Base-by-base conservation (phyloP, 73 alveolate genomes). In the Blepharisma japonicum region DNA sequence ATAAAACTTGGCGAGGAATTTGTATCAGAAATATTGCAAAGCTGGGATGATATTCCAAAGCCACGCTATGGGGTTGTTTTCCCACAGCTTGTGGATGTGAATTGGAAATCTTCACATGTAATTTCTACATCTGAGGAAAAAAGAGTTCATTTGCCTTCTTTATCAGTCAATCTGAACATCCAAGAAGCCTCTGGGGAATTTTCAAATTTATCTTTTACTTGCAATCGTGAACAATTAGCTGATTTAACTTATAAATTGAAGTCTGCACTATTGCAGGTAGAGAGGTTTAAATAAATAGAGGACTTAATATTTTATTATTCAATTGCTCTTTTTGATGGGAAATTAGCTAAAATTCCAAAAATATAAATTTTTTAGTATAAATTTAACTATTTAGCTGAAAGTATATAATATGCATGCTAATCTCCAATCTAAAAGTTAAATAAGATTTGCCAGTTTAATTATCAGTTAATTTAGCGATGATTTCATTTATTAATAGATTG, bases 71-170 rank as follows among this genome's bases (percentile, higher is more conserved):
- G 74, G 46, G 46, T 18, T 20, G 74, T 25, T 18, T 25, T 61
- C 14, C 49, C 38, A 18, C 11, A 14, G 23, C 47, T 61, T 20
- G 74, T 61, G 14, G 74, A 61, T 61, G 74, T 61, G 14, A 61
- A 61, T 4, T 61, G 74, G 74, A 61, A 61, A 25, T 14, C 74
- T 20, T 8, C 23, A 25, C 74, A 61, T 61, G 74, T 14, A 61
- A 25, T 61, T 11, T 61, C 74, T 25, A 61, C 74, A 14, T 61
- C 74, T 20, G 47, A 25, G 14, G 23, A 14, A 18, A 61, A 39
- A 48, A 61, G 23, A 61, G 2, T 61, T 18, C 74, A 61, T 61
- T n/a, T 39, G 14, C 74, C 74, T 8, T n/a, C 74, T 61, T 14
- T 61, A 18, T 14, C 46, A 18, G 47, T 61, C 14, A 25, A 61